phyloP scores from a whole-genome alignment of 352 stramenopile genomes.

The Phytophthora cajani region DNA sequence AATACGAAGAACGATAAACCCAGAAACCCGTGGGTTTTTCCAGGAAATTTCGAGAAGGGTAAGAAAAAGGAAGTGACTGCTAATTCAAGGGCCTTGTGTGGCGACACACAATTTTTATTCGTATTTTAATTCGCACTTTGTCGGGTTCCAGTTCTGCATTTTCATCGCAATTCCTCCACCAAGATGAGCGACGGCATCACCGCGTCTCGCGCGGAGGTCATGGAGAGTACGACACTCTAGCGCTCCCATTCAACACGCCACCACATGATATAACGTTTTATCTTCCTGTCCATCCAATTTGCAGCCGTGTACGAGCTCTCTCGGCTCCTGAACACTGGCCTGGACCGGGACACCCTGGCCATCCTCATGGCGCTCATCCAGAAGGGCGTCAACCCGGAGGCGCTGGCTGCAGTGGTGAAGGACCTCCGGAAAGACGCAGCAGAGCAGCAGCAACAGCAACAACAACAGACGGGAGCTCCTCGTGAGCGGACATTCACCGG shows the following conservation, averaged over 20 bases:
- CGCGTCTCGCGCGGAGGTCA: constrained; percentile 57
- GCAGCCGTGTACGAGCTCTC: constrained; percentile 91
- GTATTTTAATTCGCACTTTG: constrained; percentile 8
- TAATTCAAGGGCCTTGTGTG: too few relatives aligned
- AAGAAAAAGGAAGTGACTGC: too few relatives aligned
- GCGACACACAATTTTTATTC: too few relatives aligned
- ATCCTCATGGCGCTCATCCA: constrained; percentile 90
- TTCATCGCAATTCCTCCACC: neutral
- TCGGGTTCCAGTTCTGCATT: neutral
- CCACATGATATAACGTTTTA: neutral
- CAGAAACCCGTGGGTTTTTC: too few relatives aligned
- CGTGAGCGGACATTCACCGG: constrained; percentile 48
- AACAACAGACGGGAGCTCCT: constrained; percentile 15
- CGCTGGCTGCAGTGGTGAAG: constrained; percentile 89
- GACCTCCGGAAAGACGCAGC: constrained; percentile 84
- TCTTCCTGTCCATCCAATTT: neutral
- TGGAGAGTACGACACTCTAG: constrained; percentile 52
- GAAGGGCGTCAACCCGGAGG: constrained; percentile 91
- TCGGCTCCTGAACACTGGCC: constrained; percentile 89
- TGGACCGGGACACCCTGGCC: constrained; percentile 88
- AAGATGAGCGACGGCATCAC: constrained; percentile 50
- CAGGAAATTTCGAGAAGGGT: too few relatives aligned
- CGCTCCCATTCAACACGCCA: neutral
- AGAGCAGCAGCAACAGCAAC: constrained; percentile 22
- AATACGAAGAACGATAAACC: too few relatives aligned